Percentiles rank a stretch among this genome's conserved stretches.
Evolutionary conservation across 202 grass and related monocot species (phyloP).

Genomic region (Zizania palustris): DNA sequence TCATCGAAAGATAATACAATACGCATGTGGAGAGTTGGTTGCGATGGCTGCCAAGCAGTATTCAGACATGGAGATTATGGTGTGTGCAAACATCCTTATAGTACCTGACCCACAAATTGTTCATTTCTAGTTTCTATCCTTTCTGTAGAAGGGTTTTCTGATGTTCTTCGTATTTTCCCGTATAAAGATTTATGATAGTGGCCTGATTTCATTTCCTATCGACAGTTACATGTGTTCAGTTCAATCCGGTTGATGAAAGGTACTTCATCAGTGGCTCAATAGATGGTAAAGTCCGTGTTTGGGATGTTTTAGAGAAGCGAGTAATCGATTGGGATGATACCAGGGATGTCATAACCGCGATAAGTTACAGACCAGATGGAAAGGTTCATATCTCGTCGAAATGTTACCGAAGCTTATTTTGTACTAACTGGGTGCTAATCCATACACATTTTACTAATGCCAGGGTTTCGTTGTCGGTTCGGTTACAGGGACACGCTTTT

Average conservation of each 20-base stretch:
- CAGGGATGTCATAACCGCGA: constrained; percentile 59
- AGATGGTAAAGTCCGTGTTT: constrained; percentile 75
- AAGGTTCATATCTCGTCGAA: constrained; percentile 40
- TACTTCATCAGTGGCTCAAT: constrained; percentile 80
- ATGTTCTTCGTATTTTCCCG: not conserved
- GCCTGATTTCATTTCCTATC: constrained; percentile 20
- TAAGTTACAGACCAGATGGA: constrained; percentile 72
- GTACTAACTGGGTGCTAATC: constrained; percentile 9
- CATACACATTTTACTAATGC: constrained; percentile 20
- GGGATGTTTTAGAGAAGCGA: constrained; percentile 63
- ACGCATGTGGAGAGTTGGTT: constrained; percentile 84
- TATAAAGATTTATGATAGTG: not conserved
- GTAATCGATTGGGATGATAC: constrained; percentile 66
- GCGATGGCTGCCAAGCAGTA: constrained; percentile 55
- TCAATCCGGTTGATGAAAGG: constrained; percentile 65
- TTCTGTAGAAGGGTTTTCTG: not conserved
- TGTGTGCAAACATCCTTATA: constrained; percentile 32
- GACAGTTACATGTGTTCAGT: constrained; percentile 79
- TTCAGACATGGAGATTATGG: constrained; percentile 77
- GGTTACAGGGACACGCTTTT: constrained; percentile 65
- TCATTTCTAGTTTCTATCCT: no score
- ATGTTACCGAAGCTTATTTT: constrained; percentile 12
- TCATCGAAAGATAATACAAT: constrained; percentile 78
- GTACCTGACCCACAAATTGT: no score
- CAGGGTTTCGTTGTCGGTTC: constrained; percentile 67